Percentiles rank a stretch among this genome's conserved stretches.
Evolutionary conservation across 1,139 yeast genomes (phyloP).

Genomic region (Blastobotrys proliferans): DNA sequence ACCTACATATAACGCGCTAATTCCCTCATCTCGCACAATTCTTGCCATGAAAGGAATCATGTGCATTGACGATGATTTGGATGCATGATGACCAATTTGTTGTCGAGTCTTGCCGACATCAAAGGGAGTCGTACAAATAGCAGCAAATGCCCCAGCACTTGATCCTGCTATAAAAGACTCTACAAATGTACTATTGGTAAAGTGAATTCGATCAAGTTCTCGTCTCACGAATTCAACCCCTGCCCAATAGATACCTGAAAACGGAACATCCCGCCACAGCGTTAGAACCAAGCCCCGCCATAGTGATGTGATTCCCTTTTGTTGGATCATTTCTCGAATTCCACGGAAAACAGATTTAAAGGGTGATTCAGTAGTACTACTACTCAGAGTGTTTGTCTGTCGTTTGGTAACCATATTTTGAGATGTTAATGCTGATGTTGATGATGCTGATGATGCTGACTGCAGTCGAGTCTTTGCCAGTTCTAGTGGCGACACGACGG

Average conservation of each 20-base stretch:
- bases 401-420: background rate
- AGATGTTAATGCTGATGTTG: background rate
- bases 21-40: constrained; percentile 70
- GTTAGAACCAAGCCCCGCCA: constrained; percentile 87
- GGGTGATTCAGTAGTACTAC: constrained; percentile 21
- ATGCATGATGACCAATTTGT: constrained; percentile 53
- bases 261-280: constrained; percentile 96
- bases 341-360: constrained; percentile 48
- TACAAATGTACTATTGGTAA: constrained; percentile 52
- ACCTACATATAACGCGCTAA: constrained; percentile 76
- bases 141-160: constrained; percentile 79
- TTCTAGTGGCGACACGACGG: constrained; percentile 84
- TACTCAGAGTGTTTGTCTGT: background rate
- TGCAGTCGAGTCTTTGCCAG: constrained; percentile 83
- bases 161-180: constrained; percentile 84
- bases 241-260: constrained; percentile 93
- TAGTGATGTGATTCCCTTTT: constrained; percentile 59
- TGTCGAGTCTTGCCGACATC: constrained; percentile 95
- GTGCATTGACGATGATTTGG: constrained; percentile 32
- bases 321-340: constrained; percentile 48
- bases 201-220: constrained; percentile 22
- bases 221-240: constrained; percentile 41
- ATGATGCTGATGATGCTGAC: constrained; percentile 46
- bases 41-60: constrained; percentile 64
- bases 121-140: constrained; percentile 84